Evolutionary conservation across 192 early-diverging fungal species (phyloP), one percentile per base, ranked within the genome.

Genomic region (Coemansia sp.): DNA sequence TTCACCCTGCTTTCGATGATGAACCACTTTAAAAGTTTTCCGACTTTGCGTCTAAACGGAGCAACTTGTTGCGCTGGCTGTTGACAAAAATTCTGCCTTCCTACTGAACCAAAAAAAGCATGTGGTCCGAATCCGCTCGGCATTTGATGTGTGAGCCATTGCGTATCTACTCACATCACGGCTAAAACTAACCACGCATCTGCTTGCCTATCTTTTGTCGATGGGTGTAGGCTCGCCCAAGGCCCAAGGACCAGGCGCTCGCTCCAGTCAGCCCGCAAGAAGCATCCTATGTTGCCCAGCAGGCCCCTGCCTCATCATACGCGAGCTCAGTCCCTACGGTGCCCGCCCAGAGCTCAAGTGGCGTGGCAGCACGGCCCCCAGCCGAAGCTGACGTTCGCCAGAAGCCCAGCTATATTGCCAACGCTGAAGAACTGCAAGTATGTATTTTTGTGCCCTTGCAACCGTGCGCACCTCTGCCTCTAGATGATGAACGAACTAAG

Each of bases 51-150:
- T 70, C 68, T 77, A 42, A 71, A 71, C 68, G 12, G 19, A 38
- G 22, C 40, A 38, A 8, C 24, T 35, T 29, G 19, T 66, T 41
- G 38, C 24, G 62, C 39, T 74, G 71, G 43, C 53, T 77, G 81
- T 76, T 60, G 81, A 79, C 68, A n/a, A 24, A 51, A 64, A 59
- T 71, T 77, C 70, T 82, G 79, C 79, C 79, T 82, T 82, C 76
- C 76, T 77, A 32, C 76, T 77, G 76, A 77, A 38, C 49, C 40
- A n/a, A 53, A 22, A 39, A 6, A 42, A 49, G 6, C 43, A 46
- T 31, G 42, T n/a, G 43, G 46, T 31, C 29, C 25, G 43, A 20
- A n/a, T n/a, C n/a, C n/a, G n/a, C n/a, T n/a, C n/a, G n/a, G n/a
- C n/a, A n/a, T n/a, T n/a, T n/a, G n/a, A n/a, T n/a, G n/a, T n/a